These are phyloP conservation scores for Gentiana macrophylla DNA, from an alignment of 257 asterid species.

Conservation along the genomic window DNA sequence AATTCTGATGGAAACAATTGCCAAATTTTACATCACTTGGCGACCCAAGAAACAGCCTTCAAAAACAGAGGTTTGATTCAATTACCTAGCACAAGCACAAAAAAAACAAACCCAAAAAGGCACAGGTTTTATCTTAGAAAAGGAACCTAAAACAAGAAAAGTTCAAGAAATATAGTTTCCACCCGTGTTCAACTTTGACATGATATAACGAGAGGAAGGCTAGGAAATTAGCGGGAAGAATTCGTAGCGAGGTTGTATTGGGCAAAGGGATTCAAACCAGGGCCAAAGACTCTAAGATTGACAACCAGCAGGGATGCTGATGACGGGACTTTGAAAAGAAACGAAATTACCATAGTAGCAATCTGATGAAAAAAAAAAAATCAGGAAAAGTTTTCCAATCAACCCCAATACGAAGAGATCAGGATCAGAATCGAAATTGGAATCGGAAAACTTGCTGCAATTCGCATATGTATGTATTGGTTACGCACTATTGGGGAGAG, in stretches of 20 bases:
- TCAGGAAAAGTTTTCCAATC: background rate
- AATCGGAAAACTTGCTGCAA: conserved; percentile 13
- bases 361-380: conserved; percentile 17
- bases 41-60: no score
- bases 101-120: conserved; percentile 2
- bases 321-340: conserved; percentile 33
- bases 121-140: conserved; percentile 6
- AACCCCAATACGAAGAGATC: background rate
- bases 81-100: background rate
- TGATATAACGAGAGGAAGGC: background rate
- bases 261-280: conserved; percentile 94
- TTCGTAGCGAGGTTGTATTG: conserved; percentile 72
- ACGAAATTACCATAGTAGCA: conserved; percentile 41
- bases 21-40: no score
- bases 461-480: conserved; percentile 35
- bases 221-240: conserved; percentile 74
- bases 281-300: conserved; percentile 83
- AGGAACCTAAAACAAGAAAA: conserved; percentile 2
- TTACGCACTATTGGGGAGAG: conserved; percentile 23
- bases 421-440: background rate
- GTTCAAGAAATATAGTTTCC: background rate
- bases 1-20: no score
- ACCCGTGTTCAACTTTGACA: background rate
- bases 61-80: no score
- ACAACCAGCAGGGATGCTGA: conserved; percentile 34